Evolutionary conservation across 2,329 filamentous ascomycete genomes (phyloP), one percentile per base, ranked within the genome.

Genomic region (Colletotrichum magnum): DNA sequence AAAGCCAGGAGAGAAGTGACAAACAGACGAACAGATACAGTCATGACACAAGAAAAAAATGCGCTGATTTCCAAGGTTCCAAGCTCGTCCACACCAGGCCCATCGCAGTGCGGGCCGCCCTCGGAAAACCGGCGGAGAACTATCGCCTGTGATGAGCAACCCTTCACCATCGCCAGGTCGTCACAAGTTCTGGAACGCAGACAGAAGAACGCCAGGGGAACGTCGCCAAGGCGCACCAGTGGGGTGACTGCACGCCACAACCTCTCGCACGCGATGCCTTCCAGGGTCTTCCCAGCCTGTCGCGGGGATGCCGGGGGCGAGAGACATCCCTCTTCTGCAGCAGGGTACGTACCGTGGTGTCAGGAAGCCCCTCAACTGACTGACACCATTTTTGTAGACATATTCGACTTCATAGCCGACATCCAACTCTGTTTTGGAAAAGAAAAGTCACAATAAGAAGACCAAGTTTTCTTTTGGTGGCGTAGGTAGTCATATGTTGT

Each of bases 271-370:
- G 51, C 59, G 45, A 36, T 39, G 48, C 36, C 61, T 60, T 57
- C 66, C 56, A 53, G 66, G 66, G 43, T 66, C 43, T 26, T 61
- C 7, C 24, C 51, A 52, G 28, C 18, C 62, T 43, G 43, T 18
- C 56, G 43, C 66, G 66, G 66, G 66, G 66, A 69, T 69, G 54
- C 61, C 66, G 62, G 66, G 66, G 66, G 62, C 66, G 66, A 69
- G 66, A 60, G 48, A 32, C 50, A 26, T 53, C 41, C 28, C 60
- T 45, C 16, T 16, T 47, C 21, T n/a, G 12, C 24, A 24, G 50
- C 24, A 50, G 59, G 50, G 26, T n/a, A 43, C 41, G 26, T n/a
- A 43, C 41, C 15, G 41, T n/a, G 4, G 41, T 12, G 32, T 36
- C 32, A 36, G 32, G 32, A 36, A 10, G 32, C 9, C 6, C 32